phyloP scores from a whole-genome alignment of 2,329 filamentous ascomycete species.

The Hypoxylon sp. region DNA sequence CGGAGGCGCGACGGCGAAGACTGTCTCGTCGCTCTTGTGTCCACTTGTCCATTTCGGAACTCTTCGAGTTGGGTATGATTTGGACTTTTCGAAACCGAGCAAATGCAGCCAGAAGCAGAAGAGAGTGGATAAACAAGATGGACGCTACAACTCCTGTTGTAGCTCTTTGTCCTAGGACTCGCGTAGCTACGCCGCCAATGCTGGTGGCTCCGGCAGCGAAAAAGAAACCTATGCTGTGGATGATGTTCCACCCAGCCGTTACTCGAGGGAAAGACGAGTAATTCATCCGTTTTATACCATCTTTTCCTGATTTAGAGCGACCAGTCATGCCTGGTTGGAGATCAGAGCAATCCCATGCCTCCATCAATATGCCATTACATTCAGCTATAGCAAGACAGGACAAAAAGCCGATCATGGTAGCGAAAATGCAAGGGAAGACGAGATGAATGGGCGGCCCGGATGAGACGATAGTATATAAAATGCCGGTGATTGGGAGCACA shows the following conservation, averaged over 20 bases:
- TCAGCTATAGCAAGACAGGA: constrained; percentile 81
- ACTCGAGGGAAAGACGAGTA: constrained; percentile 84
- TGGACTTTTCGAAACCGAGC: constrained; percentile 75
- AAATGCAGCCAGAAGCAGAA: constrained; percentile 73
- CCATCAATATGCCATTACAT: constrained; percentile 84
- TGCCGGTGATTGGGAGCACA: constrained; percentile 74
- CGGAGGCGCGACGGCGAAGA: constrained; percentile 61
- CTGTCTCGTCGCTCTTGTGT: constrained; percentile 66
- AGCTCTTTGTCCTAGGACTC: constrained; percentile 75
- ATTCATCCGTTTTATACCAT: constrained; percentile 69
- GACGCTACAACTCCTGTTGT: constrained; percentile 78
- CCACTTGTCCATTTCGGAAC: constrained; percentile 68
- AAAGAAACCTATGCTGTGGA: constrained; percentile 78
- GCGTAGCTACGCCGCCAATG: constrained; percentile 76
- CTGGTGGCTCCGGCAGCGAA: constrained; percentile 78
- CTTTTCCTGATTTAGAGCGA: constrained; percentile 61
- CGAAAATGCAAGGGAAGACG: constrained; percentile 76
- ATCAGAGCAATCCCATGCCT: constrained; percentile 85
- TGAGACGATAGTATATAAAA: constrained; percentile 77
- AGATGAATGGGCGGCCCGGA: constrained; percentile 72
- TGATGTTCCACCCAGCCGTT: constrained; percentile 77
- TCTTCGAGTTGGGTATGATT: constrained; percentile 76
- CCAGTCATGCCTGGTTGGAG: constrained; percentile 79
- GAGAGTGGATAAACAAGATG: constrained; percentile 75
- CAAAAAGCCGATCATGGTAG: constrained; percentile 76